phyloP scores from a whole-genome alignment of 495 filamentous ascomycete species.

The Tuber borchii region DNA sequence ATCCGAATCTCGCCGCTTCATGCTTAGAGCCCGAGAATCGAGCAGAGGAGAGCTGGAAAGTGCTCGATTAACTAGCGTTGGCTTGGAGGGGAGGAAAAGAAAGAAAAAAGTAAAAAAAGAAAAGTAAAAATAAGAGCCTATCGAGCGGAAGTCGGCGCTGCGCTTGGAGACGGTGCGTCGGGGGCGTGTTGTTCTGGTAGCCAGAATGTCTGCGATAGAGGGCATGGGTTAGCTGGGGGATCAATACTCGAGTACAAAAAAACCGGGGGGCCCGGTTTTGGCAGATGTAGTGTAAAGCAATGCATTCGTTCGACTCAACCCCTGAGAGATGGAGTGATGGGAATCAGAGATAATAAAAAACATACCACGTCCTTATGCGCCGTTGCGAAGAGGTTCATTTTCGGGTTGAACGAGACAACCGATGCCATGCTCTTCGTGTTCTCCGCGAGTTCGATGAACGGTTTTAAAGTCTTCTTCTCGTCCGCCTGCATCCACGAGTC shows the following conservation, averaged over 20 bases:
- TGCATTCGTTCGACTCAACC: background rate
- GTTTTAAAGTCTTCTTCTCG: slow-evolving; percentile 57
- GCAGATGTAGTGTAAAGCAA: background rate
- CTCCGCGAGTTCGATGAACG: slow-evolving; percentile 58
- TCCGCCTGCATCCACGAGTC: slow-evolving; percentile 57
- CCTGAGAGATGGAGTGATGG: background rate
- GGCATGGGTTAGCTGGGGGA: background rate
- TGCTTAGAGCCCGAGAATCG: background rate
- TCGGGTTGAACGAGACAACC: slow-evolving; percentile 79
- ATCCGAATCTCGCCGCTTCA: background rate
- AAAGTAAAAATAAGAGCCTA: background rate
- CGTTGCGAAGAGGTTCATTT: slow-evolving; percentile 80
- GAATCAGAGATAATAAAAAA: background rate
- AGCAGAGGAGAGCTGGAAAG: background rate
- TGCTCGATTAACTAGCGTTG: background rate
- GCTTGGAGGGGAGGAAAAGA: background rate
- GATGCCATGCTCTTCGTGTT: slow-evolving; percentile 55
- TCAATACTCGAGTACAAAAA: background rate
- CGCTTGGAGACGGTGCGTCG: slow-evolving; percentile 35
- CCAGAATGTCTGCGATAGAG: slow-evolving; percentile 58
- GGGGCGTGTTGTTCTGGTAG: slow-evolving; percentile 62
- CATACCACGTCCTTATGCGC: slow-evolving; percentile 74
- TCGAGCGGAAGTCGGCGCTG: slow-evolving; percentile 17
- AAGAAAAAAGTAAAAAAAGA: slow-evolving; percentile 2
- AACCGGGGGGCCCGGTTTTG: background rate